A percentile compares a stretch with the other conserved stretches of the same genome.
phyloP scores from a whole-genome alignment of 305 asterid genomes.

The Euphrasia arctica region DNA sequence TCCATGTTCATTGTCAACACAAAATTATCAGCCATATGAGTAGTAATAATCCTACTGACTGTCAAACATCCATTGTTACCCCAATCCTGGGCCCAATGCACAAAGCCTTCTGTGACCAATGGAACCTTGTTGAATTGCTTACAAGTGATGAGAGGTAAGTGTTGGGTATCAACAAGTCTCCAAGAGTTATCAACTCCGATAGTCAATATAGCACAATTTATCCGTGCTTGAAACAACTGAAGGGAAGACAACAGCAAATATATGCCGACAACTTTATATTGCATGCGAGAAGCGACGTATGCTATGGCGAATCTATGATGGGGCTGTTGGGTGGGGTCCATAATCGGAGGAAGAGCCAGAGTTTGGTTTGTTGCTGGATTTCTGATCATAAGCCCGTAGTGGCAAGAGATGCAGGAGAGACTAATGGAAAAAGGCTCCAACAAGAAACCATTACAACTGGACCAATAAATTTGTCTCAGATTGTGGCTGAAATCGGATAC shows the following conservation, averaged over 20 bases:
- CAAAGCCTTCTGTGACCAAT: not conserved
- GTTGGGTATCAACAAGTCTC: not conserved
- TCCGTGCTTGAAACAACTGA: not conserved
- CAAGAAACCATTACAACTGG: slow-evolving; percentile 1
- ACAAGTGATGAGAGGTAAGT: not conserved
- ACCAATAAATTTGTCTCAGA: not conserved
- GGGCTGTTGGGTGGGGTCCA: not conserved
- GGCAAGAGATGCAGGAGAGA: no score
- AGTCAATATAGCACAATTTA: not conserved
- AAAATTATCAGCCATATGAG: not conserved
- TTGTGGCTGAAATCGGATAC: not conserved
- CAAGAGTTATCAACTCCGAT: not conserved
- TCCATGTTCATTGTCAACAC: no score
- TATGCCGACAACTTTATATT: not conserved
- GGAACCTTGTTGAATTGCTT: not conserved
- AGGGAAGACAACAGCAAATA: not conserved
- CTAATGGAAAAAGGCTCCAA: not conserved
- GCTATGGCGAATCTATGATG: not conserved
- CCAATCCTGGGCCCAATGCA: not conserved
- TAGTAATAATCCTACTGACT: no score
- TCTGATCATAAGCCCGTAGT: not conserved
- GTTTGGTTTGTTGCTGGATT: not conserved
- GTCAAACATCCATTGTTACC: not conserved
- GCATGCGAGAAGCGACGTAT: not conserved
- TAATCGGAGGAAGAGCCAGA: not conserved